These are phyloP conservation scores for Aureobasidium sp. DNA, from an alignment of 2,329 filamentous ascomycete genomes.

Conservation along the genomic window DNA sequence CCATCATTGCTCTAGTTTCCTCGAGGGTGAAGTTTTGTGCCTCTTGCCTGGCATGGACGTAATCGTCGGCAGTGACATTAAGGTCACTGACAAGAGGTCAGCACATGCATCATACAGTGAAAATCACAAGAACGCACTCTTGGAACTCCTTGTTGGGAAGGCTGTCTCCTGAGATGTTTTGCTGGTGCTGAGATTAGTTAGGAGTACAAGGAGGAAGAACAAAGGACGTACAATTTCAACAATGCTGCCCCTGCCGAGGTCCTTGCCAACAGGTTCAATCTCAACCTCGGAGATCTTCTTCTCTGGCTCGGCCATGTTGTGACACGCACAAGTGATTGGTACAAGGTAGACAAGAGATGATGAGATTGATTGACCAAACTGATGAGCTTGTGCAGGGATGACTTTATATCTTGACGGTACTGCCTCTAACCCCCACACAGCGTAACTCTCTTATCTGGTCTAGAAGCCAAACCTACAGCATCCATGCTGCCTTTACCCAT, in stretches of 20 bases:
- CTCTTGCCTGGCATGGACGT: neutral
- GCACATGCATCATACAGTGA: neutral
- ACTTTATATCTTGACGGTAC: constrained; percentile 3
- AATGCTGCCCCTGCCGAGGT: neutral
- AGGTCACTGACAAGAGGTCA: neutral
- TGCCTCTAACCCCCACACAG: too few species aligned
- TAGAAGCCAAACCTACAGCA: neutral
- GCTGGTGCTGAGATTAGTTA: neutral
- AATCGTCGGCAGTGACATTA: neutral
- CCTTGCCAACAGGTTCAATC: neutral
- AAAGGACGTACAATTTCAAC: neutral
- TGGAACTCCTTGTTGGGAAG: constrained; percentile 4
- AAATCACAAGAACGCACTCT: neutral
- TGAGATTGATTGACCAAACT: neutral
- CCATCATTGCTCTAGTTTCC: neutral
- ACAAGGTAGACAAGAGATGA: too few species aligned
- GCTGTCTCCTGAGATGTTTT: neutral
- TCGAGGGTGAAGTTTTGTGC: constrained; percentile 2
- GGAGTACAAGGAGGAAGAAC: neutral
- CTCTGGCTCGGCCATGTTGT: neutral
- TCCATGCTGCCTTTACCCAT: neutral
- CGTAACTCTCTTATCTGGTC: neutral
- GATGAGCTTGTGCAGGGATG: neutral
- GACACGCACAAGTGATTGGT: neutral
- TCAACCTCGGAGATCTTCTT: neutral